Percentiles rank a stretch among this genome's conserved stretches.
phyloP scores from a whole-genome alignment of 2,329 filamentous ascomycete species.

The Escovopsis weberi region DNA sequence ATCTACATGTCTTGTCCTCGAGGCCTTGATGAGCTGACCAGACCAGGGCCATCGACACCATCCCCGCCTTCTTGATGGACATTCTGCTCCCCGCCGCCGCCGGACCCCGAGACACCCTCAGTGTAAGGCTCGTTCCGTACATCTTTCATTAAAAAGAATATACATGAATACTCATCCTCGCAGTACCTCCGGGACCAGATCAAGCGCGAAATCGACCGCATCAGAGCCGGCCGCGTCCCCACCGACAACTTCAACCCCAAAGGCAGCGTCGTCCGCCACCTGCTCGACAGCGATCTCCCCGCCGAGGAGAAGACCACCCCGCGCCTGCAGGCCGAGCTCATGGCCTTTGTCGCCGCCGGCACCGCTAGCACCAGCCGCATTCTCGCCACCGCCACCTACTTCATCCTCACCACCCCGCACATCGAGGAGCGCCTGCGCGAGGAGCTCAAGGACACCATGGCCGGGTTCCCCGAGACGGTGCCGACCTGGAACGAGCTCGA shows the following conservation, averaged over 20 bases:
- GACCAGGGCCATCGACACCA: neutral
- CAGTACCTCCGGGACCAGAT: no score
- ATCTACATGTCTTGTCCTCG: no score
- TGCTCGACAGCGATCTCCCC: constrained; percentile 6
- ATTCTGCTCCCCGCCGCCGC: neutral
- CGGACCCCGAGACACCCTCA: neutral
- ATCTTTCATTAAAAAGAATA: no score
- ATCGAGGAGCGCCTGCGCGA: constrained; percentile 15
- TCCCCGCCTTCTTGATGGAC: neutral
- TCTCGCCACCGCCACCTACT: constrained; percentile 19
- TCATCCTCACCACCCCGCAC: constrained; percentile 18
- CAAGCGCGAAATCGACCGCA: no score
- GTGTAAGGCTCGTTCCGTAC: no score
- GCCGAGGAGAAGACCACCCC: constrained; percentile 16
- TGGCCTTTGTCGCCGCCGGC: constrained; percentile 19
- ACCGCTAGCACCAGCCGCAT: constrained; percentile 22
- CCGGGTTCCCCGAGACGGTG: neutral
- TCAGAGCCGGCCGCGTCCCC: no score
- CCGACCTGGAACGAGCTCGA: constrained; percentile 14
- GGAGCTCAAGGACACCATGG: constrained; percentile 16
- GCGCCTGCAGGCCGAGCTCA: constrained; percentile 20
- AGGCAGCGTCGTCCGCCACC: no score
- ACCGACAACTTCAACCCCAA: neutral
- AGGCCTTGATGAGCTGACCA: no score
- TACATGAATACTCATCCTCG: no score